A percentile compares a stretch with the other conserved stretches of the same genome.
phyloP scores from a whole-genome alignment of 1,139 yeast species.

The Yamadazyma dendronema region DNA sequence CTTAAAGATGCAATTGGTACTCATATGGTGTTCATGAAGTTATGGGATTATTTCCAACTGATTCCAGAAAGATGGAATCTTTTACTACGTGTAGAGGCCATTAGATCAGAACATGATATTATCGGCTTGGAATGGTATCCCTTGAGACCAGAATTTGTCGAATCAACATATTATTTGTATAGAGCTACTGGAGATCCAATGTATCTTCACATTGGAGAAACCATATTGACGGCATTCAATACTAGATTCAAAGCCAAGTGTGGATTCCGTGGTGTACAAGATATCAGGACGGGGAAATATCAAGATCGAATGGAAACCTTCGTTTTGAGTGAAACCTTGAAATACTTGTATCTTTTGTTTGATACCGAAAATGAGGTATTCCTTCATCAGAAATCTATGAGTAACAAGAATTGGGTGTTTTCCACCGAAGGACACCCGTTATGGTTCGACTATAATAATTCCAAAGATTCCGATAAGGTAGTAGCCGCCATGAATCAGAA shows the following conservation, averaged over 20 bases:
- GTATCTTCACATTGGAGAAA: conserved; percentile 71
- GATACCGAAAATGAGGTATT: conserved; percentile 64
- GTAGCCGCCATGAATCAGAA: too few relatives aligned
- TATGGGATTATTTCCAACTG: conserved; percentile 79
- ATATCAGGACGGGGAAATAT: conserved; percentile 57
- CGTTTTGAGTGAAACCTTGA: conserved; percentile 81
- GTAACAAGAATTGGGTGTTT: conserved; percentile 60
- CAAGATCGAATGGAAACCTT: conserved; percentile 92
- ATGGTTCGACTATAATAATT: conserved; percentile 46
- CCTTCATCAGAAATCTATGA: conserved; percentile 26
- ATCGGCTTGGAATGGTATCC: conserved; percentile 86
- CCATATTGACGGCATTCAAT: conserved; percentile 55
- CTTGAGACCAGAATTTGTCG: conserved; percentile 85
- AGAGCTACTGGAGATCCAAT: conserved; percentile 86
- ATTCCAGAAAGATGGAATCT: conserved; percentile 88
- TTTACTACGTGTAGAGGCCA: conserved; percentile 12
- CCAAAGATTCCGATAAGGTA: conserved; percentile 14
- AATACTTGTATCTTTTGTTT: conserved; percentile 78
- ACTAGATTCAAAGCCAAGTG: conserved; percentile 57
- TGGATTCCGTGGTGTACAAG: conserved; percentile 80
- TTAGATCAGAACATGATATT: conserved; percentile 21
- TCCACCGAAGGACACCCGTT: conserved; percentile 95
- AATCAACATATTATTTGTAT: conserved; percentile 80
- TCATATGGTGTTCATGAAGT: conserved; percentile 66
- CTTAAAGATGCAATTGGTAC: conserved; percentile 60